Evolutionary conservation across 768 basidiomycete genomes (phyloP).

Genomic region (Leccinum uliginosum): DNA sequence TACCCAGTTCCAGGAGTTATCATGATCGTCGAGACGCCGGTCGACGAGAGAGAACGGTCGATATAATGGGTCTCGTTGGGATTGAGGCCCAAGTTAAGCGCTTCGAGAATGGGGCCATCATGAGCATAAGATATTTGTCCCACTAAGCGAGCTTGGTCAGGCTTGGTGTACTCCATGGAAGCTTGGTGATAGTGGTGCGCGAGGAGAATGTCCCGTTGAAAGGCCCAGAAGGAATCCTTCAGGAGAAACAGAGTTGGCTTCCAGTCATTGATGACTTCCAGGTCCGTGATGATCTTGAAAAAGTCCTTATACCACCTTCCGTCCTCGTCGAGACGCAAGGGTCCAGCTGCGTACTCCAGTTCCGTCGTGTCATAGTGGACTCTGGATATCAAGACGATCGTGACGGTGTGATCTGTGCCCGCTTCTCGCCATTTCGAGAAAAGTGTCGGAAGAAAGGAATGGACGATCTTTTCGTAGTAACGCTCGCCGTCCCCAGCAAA

Average conservation of each 20-base stretch:
- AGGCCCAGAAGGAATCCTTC: slow-evolving; percentile 86
- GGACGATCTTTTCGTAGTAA: slow-evolving; percentile 95
- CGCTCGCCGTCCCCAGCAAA: slow-evolving; percentile 96
- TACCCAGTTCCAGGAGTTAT: slow-evolving; percentile 94
- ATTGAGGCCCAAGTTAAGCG: slow-evolving; percentile 87
- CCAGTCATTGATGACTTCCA: slow-evolving; percentile 87
- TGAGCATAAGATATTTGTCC: slow-evolving; percentile 83
- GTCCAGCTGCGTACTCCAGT: slow-evolving; percentile 78
- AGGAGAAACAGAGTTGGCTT: slow-evolving; percentile 79
- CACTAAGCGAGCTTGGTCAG: slow-evolving; percentile 59
- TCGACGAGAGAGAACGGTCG: slow-evolving; percentile 88
- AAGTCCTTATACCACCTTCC: slow-evolving; percentile 91
- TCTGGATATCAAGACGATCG: slow-evolving; percentile 90
- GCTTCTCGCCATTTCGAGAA: slow-evolving; percentile 81
- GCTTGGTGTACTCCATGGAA: slow-evolving; percentile 41
- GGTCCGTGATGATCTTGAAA: slow-evolving; percentile 91
- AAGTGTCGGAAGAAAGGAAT: slow-evolving; percentile 89
- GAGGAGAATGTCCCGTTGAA: slow-evolving; percentile 86
- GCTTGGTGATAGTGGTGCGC: slow-evolving; percentile 86
- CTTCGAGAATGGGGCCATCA: slow-evolving; percentile 94
- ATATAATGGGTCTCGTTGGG: slow-evolving; percentile 94
- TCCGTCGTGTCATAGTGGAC: slow-evolving; percentile 84
- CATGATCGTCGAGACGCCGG: slow-evolving; percentile 77
- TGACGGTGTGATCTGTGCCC: slow-evolving; percentile 88
- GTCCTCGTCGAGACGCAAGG: slow-evolving; percentile 69